Evolutionary conservation across 2,329 filamentous ascomycete species (phyloP), one percentile per base, ranked within the genome.

Genomic region (Diaporthe citri): DNA sequence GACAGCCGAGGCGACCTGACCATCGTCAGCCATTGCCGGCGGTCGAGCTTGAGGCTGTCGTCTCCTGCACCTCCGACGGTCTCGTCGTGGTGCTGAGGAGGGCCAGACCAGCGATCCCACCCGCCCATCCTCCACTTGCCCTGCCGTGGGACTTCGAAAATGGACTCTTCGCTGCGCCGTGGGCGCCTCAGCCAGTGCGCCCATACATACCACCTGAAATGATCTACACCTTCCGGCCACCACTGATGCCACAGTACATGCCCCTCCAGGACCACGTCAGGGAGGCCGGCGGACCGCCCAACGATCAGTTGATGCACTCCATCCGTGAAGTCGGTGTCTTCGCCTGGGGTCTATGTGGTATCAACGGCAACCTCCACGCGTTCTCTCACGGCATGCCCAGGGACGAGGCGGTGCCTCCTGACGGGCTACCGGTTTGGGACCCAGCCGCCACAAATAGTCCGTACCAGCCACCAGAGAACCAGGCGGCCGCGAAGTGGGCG

Each of bases 301-400:
- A 88, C 62, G 88, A 91, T 36, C 89, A 91, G 72, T 91, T 97
- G 79, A 95, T 97, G 93, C 88, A 89, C 72, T 93, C 93, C 3
- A 97, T 97, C 78, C 92, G 93, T 74, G 94, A 97, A 72, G 93
- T 96, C 64, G 94, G 94, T 1, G 93, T 97, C n/a, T 97, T 97
- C 81, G 94, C 94, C 13, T 97, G 94, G 94, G 93, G 92, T 2
- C 84, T 96, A 15, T 91, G 92, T 34, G 94, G 94, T 31, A 96
- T 96, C 85, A 96, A 97, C 81, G 93, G 93, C 20, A 92, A 91
- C 55, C 84, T 96, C 72, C 91, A 92, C 22, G 87, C 90, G 4
- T 93, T 93, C 79, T 87, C 90, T 60, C 87, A 86, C 6, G 93
- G 94, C 3, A 87, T 85, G 39, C 91, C 93, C 1, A 85, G 83